phyloP scores from a whole-genome alignment of 352 stramenopile species.

The Phytophthora pinifolia region DNA sequence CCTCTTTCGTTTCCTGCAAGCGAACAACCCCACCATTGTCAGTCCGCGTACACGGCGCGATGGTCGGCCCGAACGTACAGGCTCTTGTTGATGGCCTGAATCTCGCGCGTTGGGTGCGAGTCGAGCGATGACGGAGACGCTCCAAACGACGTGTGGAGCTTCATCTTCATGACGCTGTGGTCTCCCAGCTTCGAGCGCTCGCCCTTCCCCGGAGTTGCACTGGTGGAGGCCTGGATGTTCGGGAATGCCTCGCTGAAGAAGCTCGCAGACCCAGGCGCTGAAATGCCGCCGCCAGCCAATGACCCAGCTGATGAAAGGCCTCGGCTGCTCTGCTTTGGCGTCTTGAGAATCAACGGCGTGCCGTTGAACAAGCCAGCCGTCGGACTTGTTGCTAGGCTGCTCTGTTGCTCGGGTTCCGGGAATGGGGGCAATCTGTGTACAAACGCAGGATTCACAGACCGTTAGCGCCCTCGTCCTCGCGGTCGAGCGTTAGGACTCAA shows the following conservation, averaged over 20 bases:
- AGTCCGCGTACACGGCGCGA: too few relatives aligned
- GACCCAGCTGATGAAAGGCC: conserved; percentile 20
- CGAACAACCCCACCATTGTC: too few relatives aligned
- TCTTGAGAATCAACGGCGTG: conserved; percentile 12
- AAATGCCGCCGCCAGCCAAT: conserved; percentile 28
- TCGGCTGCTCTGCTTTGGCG: conserved; percentile 10
- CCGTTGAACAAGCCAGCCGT: not conserved
- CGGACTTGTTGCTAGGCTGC: conserved; percentile 5
- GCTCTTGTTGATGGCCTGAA: conserved; percentile 85
- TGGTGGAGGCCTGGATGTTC: conserved; percentile 81
- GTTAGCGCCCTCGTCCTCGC: conserved; percentile 4
- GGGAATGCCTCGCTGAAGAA: conserved; percentile 62
- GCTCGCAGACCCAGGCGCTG: conserved; percentile 33
- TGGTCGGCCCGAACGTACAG: too few relatives aligned
- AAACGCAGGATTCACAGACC: conserved; percentile 3
- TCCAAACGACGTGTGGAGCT: conserved; percentile 66
- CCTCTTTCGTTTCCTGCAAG: conserved; percentile 62
- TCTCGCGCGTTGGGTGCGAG: conserved; percentile 57
- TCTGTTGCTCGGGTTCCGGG: conserved; percentile 34
- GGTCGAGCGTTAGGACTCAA: not conserved
- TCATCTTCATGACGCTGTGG: conserved; percentile 76
- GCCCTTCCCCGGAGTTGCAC: conserved; percentile 58
- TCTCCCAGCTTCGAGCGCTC: conserved; percentile 63
- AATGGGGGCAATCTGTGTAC: conserved; percentile 58
- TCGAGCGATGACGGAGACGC: conserved; percentile 29